A percentile compares a stretch with the other conserved stretches of the same genome.
phyloP scores from a whole-genome alignment of 1,284 basidiomycete species.

The Cerrena zonata region DNA sequence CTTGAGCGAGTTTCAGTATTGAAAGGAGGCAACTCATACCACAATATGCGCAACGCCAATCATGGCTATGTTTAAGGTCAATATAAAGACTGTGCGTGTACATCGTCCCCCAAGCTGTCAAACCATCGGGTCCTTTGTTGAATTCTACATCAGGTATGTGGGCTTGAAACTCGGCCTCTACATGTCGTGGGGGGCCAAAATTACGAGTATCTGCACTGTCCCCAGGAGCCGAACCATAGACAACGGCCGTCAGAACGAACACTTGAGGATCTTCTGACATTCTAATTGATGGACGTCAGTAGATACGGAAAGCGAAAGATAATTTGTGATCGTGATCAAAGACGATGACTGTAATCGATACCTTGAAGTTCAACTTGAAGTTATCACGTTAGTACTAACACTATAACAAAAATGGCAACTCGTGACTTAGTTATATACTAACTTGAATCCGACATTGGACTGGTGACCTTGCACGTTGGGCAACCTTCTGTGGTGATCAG shows the following conservation, averaged over 20 bases:
- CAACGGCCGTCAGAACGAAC: not conserved
- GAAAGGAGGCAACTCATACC: not conserved
- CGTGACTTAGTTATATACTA: too few relatives aligned
- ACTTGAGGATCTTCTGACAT: not conserved
- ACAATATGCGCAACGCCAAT: not conserved
- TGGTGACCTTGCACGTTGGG: too few relatives aligned
- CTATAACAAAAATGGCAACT: too few relatives aligned
- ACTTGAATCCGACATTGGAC: too few relatives aligned
- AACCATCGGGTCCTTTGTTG: not conserved
- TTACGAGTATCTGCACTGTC: not conserved
- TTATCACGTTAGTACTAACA: too few relatives aligned
- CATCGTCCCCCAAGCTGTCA: not conserved
- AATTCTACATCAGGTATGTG: not conserved
- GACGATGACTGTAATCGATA: too few relatives aligned
- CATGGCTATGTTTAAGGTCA: not conserved
- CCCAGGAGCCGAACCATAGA: not conserved
- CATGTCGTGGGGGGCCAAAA: not conserved
- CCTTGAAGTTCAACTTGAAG: too few relatives aligned
- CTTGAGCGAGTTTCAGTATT: not conserved
- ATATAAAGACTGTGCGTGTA: not conserved
- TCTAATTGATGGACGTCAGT: too few relatives aligned
- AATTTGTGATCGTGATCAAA: too few relatives aligned
- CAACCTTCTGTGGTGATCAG: too few relatives aligned
- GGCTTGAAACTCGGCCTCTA: not conserved
- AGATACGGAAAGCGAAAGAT: too few relatives aligned